Evolutionary conservation across 179 eudicot genomes (phyloP).

Genomic region (Corrigiola litoralis): DNA sequence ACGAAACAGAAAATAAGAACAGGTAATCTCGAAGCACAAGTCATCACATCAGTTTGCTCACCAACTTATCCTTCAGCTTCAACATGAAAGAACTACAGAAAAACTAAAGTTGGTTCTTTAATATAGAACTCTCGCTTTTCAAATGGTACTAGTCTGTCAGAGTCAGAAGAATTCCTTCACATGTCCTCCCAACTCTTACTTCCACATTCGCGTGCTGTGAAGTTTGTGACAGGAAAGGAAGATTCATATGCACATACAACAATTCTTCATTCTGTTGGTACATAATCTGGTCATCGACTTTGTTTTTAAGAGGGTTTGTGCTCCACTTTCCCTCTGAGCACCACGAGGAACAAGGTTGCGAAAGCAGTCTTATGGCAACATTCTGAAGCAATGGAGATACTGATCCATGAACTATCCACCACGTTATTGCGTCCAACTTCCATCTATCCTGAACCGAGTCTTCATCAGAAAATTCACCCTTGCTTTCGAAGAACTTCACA

Average conservation of each 20-base stretch:
- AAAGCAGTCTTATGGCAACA: not conserved
- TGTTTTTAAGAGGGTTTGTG: not conserved
- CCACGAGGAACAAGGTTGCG: not conserved
- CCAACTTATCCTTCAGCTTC: too few relatives aligned
- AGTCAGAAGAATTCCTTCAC: not conserved
- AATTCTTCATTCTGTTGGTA: not conserved
- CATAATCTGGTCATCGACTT: not conserved
- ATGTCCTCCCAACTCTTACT: not conserved
- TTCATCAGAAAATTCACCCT: constrained; percentile 3
- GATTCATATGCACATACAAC: constrained; percentile 1
- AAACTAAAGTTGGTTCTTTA: not conserved
- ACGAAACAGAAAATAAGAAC: too few relatives aligned
- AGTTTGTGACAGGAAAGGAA: not conserved
- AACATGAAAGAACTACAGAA: not conserved
- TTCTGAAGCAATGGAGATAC: constrained; percentile 1
- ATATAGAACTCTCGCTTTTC: not conserved
- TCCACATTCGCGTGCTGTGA: not conserved
- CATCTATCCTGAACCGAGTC: not conserved
- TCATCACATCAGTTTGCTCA: too few relatives aligned
- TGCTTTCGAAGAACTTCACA: not conserved
- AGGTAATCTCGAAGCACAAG: too few relatives aligned
- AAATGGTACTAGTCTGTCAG: not conserved
- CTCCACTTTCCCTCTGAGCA: not conserved
- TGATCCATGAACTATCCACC: not conserved
- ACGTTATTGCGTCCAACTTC: not conserved